phyloP scores from a whole-genome alignment of 129 eudicot genomes.

The Pulicaria dysenterica region DNA sequence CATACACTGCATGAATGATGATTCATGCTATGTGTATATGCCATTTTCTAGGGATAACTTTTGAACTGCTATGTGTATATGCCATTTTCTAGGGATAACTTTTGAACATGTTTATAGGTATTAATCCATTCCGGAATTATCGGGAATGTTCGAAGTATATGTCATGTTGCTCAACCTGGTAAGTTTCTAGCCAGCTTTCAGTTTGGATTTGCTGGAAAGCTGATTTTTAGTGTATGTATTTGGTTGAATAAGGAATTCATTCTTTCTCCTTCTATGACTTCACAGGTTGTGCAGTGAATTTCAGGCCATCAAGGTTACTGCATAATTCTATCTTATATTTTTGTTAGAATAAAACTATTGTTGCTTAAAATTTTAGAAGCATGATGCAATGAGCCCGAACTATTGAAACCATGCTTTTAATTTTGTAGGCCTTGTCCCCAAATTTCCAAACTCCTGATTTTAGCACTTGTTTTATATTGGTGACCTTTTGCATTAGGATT shows the following conservation, averaged over 20 bases:
- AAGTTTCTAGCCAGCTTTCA: slow-evolving; percentile 17
- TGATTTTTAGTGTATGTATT: slow-evolving; percentile 5
- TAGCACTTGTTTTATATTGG: slow-evolving; percentile 7
- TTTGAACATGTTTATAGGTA: slow-evolving; percentile 34
- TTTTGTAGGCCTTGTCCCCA: slow-evolving; percentile 12
- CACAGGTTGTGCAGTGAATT: slow-evolving; percentile 46
- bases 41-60: not conserved
- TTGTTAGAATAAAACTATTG: not conserved
- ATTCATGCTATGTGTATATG: slow-evolving; percentile 6
- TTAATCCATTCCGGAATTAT: slow-evolving; percentile 31
- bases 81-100: not conserved
- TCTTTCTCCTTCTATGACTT: not conserved
- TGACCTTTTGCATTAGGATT: not conserved
- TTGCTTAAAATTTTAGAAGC: slow-evolving; percentile 9
- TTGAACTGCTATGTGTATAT: slow-evolving; percentile 10
- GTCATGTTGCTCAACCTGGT: slow-evolving; percentile 49
- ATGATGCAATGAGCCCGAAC: not conserved
- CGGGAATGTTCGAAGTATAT: slow-evolving; percentile 37
- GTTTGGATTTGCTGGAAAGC: not conserved
- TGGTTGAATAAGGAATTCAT: not conserved
- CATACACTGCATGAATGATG: not conserved
- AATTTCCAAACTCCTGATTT: slow-evolving; percentile 8
- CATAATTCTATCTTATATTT: not conserved
- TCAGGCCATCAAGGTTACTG: slow-evolving; percentile 61
- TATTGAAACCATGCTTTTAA: not conserved